phyloP scores from a whole-genome alignment of 768 basidiomycete genomes.

The Chlorophyllum brunneum region DNA sequence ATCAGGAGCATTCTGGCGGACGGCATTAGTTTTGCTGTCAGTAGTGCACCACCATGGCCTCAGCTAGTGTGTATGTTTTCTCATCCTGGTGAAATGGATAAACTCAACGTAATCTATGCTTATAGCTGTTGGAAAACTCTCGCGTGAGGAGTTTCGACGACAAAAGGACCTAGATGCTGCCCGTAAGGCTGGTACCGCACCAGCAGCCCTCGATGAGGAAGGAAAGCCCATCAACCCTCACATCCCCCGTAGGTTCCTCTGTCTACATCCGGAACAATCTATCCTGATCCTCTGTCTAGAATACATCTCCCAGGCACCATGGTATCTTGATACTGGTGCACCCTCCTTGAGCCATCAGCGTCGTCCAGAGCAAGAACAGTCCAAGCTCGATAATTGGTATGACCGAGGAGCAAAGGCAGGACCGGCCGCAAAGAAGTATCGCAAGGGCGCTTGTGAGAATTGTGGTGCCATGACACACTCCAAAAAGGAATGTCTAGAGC shows the following conservation, averaged over 20 bases:
- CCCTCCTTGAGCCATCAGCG: conserved; percentile 96
- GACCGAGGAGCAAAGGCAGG: conserved; percentile 81
- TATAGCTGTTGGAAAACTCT: conserved; percentile 73
- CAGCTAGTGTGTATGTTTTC: conserved; percentile 14
- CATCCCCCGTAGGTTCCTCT: conserved; percentile 85
- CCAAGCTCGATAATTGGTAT: conserved; percentile 88
- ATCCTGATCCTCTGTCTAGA: conserved; percentile 40
- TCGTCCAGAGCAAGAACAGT: conserved; percentile 61
- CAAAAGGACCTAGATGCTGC: conserved; percentile 98
- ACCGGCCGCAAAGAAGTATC: conserved; percentile 93
- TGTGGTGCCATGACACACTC: conserved; percentile 97
- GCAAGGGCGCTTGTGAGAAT: conserved; percentile 98
- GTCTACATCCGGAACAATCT: background rate
- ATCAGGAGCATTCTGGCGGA: too few relatives aligned
- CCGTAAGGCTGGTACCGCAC: conserved; percentile 96
- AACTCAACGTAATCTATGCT: conserved; percentile 10
- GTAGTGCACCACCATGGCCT: conserved; percentile 14
- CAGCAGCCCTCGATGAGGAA: conserved; percentile 92
- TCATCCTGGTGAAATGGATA: background rate
- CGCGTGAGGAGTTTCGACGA: conserved; percentile 89
- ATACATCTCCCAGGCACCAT: conserved; percentile 98
- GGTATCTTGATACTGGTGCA: conserved; percentile 95
- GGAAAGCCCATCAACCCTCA: conserved; percentile 97
- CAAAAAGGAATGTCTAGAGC: conserved; percentile 87
- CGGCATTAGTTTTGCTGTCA: too few relatives aligned